Conservation (phyloP, 129 eudicot genomes). For the Centaurea solstitialis region DNA sequence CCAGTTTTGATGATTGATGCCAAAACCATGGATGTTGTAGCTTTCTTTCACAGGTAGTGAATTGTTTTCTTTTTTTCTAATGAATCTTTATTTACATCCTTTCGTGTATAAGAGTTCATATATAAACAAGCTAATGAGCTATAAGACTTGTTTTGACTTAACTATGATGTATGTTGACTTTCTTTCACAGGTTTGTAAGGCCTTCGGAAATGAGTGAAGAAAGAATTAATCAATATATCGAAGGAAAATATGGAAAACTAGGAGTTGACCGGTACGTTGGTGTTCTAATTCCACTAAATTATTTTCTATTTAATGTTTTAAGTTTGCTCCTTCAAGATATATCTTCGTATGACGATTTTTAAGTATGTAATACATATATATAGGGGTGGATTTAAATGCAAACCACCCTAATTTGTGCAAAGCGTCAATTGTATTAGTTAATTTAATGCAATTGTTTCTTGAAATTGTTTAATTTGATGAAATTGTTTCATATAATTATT, state of each 20-base stretch:
- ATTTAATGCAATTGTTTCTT: no score
- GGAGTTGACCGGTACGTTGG: slow-evolving; percentile 79
- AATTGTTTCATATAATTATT: no score
- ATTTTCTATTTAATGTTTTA: background rate
- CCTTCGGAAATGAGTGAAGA: slow-evolving; percentile 85
- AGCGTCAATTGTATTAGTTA: no score
- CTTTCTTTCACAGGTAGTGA: slow-evolving; percentile 83
- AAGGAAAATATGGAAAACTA: slow-evolving; percentile 85
- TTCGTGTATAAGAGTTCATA: background rate
- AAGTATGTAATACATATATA: no score
- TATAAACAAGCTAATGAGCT: no score
- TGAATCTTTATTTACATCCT: background rate
- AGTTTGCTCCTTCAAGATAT: background rate
- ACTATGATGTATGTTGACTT: background rate
- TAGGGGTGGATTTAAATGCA: no score
- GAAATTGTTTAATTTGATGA: no score
- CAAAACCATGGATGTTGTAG: slow-evolving; percentile 75
- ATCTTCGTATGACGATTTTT: background rate
- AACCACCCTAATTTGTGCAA: no score
- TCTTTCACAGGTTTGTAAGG: slow-evolving; percentile 81
- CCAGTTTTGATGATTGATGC: slow-evolving; percentile 89
- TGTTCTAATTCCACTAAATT: background rate
- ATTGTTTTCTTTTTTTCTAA: background rate
- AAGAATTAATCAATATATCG: slow-evolving; percentile 73
- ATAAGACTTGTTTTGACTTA: no score